A percentile compares a stretch with the other conserved stretches of the same genome.
phyloP scores from a whole-genome alignment of 179 eudicot species.

The Carnegiea gigantea region DNA sequence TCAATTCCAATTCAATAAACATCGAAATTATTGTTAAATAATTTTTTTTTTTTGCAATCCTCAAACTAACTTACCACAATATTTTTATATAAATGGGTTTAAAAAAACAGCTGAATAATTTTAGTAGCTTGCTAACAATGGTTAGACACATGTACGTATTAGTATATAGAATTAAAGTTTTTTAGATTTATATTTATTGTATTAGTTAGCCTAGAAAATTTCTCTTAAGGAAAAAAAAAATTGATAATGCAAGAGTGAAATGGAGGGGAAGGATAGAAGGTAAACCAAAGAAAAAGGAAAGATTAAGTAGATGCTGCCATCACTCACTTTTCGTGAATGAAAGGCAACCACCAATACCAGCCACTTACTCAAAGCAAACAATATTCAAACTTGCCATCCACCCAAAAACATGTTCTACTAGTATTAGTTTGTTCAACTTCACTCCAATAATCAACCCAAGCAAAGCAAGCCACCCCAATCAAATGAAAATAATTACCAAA shows the following conservation, averaged over 20 bases:
- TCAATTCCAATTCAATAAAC: too few relatives aligned
- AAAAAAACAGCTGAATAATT: too few relatives aligned
- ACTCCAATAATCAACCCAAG: constrained; percentile 20
- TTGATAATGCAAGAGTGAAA: constrained; percentile 11
- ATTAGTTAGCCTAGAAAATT: too few relatives aligned
- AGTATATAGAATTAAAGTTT: background rate
- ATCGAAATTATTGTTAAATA: too few relatives aligned
- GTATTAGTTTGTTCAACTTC: constrained; percentile 11
- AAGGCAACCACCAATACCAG: constrained; percentile 41
- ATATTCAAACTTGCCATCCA: constrained; percentile 31
- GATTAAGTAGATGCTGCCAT: constrained; percentile 28
- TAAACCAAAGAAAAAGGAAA: constrained; percentile 18
- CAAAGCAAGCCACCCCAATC: background rate
- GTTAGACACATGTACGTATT: background rate
- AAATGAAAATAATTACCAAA: background rate
- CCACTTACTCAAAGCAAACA: constrained; percentile 43
- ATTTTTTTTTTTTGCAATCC: background rate
- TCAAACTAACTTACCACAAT: background rate
- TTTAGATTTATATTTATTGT: too few relatives aligned
- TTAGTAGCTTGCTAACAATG: background rate
- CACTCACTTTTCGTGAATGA: constrained; percentile 44
- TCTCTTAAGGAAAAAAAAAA: background rate
- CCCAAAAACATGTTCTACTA: background rate
- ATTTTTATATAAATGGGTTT: too few relatives aligned
- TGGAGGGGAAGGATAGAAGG: constrained; percentile 6